These are phyloP conservation scores for Yamadazyma taylorii DNA, from an alignment of 1,139 yeast genomes.

Conservation along the genomic window DNA sequence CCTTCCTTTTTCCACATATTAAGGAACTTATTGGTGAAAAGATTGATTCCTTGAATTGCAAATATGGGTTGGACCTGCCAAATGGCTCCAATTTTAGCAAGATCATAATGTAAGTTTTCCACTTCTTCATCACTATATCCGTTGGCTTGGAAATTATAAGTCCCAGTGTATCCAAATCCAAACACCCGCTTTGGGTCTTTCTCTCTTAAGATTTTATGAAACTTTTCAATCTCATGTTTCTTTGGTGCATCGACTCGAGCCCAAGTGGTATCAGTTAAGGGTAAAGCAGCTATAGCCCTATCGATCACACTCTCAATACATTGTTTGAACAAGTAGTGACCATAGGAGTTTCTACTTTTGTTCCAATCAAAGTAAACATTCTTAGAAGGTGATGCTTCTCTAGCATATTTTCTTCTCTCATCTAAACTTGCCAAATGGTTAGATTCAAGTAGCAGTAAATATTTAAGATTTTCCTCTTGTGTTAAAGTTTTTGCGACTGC, in stretches of 20 bases:
- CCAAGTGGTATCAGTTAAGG: constrained; percentile 60
- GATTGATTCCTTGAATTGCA: constrained; percentile 19
- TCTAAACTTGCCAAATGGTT: constrained; percentile 17
- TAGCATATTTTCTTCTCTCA: constrained; percentile 28
- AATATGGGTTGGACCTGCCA: constrained; percentile 25
- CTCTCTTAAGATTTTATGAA: constrained; percentile 47
- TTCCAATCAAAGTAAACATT: constrained; percentile 54
- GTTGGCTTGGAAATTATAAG: constrained; percentile 58
- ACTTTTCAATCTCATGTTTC: constrained; percentile 47
- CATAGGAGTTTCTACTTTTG: constrained; percentile 58
- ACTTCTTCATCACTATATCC: constrained; percentile 50
- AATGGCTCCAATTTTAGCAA: constrained; percentile 56
- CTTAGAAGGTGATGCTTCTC: constrained; percentile 22
- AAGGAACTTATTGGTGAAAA: constrained; percentile 16
- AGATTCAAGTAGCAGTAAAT: constrained; percentile 20
- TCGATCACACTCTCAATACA: constrained; percentile 56
- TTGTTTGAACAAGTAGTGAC: constrained; percentile 48
- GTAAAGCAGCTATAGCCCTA: constrained; percentile 53
- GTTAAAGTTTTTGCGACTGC: constrained; percentile 34
- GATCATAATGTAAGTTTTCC: constrained; percentile 50
- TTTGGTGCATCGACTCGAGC: constrained; percentile 59
- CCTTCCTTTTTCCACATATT: constrained; percentile 22
- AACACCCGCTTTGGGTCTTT: constrained; percentile 52
- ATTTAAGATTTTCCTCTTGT: constrained; percentile 7
- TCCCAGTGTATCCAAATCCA: constrained; percentile 58